Percentiles rank a stretch among this genome's conserved stretches.
Evolutionary conservation across 306 rosid genomes (phyloP).

Genomic region (Begonia masoniana): DNA sequence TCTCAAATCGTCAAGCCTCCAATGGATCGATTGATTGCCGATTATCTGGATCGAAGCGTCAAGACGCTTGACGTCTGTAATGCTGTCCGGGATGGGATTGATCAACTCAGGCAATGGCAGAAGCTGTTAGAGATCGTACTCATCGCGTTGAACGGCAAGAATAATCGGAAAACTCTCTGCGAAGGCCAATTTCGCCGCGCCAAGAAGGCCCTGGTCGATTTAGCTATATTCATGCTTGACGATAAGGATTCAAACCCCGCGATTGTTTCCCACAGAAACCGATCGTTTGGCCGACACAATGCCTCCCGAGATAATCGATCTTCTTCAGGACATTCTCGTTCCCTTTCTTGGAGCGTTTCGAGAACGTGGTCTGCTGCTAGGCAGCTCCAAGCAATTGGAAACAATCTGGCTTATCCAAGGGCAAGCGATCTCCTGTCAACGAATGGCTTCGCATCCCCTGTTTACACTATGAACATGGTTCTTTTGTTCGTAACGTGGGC

Average conservation of each 20-base stretch:
- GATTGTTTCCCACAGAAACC: conserved; percentile 42
- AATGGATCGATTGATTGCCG: conserved; percentile 54
- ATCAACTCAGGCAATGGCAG: conserved; percentile 72
- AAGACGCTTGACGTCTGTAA: conserved; percentile 86
- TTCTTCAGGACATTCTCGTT: conserved; percentile 42
- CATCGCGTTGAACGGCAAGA: conserved; percentile 39
- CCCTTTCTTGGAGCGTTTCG: conserved; percentile 92
- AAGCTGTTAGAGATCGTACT: conserved; percentile 64
- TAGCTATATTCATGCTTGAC: conserved; percentile 74
- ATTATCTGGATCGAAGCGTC: conserved; percentile 63
- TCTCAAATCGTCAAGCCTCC: conserved; percentile 25
- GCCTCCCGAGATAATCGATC: conserved; percentile 29
- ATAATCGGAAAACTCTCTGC: conserved; percentile 32
- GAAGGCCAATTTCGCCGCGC: conserved; percentile 91
- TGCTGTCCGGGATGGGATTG: conserved; percentile 83
- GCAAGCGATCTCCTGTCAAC: conserved; percentile 46
- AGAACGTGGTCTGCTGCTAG: conserved; percentile 82
- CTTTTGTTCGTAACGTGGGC: conserved; percentile 76
- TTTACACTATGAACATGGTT: conserved; percentile 47
- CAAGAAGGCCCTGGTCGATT: conserved; percentile 66
- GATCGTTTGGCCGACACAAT: conserved; percentile 64
- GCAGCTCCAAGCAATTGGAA: conserved; percentile 80
- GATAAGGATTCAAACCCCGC: conserved; percentile 47
- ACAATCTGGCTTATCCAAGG: conserved; percentile 46
- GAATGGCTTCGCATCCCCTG: conserved; percentile 40